Base-by-base conservation (phyloP, 1,284 basidiomycete genomes). In the Flammula alnicola region DNA sequence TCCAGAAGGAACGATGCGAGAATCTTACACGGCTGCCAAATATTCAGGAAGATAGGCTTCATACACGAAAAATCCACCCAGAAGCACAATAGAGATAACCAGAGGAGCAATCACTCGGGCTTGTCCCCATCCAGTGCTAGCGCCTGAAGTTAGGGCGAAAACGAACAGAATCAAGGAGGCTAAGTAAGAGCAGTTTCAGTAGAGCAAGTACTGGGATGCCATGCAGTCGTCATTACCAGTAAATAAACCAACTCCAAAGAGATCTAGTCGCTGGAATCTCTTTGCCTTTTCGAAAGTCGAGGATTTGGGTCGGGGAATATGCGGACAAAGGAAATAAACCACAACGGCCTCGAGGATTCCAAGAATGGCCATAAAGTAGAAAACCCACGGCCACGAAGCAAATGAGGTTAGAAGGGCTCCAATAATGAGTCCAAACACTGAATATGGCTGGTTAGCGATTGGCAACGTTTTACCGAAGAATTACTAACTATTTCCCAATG, bases 71-170 rank as follows among this genome's bases (percentile, higher is more conserved):
- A 78, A 78, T 3, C 48, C 64, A 2, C 50, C 65, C 37, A 74
- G 60, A 51, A 73, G 54, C 45, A 71, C 47, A 25, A 77, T 55
- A 7, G 76, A 71, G 33, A 78, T 66, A 44, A 77, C 60, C 17
- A 79, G 64, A 3, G 77, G 74, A 7, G 65, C 71, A 27, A 80
- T 59, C 16, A 77, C 74, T 4, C 43, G 57, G 0, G 71, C 72
- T 0, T 71, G 64, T 1, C 55, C 63, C 78, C 78, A 81, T 11
- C 77, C 75, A 8, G 58, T 52, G 2, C 65, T 63, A 3, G 76
- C 72, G 2, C 75, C 77, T 5, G 74, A 73, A 2, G 78, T 80
- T 22, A 80, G 62, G 1, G 73, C 74, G 53, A 74, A 79, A 30
- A 79, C 73, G 61, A 80, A 77, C 14, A 80, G 61, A n/a, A 75